Evolutionary conservation across 1,284 basidiomycete species (phyloP), one percentile per base, ranked within the genome.

Genomic region (Sanghuangporus sanghuang): DNA sequence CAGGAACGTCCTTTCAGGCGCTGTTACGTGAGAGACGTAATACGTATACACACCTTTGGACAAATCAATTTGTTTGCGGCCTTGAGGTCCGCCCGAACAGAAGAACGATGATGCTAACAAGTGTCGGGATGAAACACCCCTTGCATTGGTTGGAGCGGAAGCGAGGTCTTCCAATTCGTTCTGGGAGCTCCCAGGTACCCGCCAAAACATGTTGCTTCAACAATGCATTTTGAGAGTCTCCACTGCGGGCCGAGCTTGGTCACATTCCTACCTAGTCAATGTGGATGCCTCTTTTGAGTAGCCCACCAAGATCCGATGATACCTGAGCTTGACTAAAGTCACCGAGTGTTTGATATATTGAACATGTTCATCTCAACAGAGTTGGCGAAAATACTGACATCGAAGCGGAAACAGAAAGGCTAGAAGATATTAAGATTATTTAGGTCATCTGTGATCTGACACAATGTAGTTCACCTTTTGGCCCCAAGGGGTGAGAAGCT

Each of bases 1-100:
- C 54, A 76, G 73, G 65, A 3, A 67, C 71, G 52, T 53, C 52
- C 23, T 2, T 11, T 12, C n/a, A 27, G 9, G 32, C 32, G 52
- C 32, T 12, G 52, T 53, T 53, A 7, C 12, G 52, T 14, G 32
- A 12, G 52, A 36, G 7, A 35, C 16, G 9, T 9, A 12, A 36
- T 1, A 35, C 16, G 9, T 9, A 12, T 32, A 49, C n/a, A 49
- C 21, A 21, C 40, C n/a, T 11, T 42, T 3, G 11, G 32, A 14
- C 52, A 18, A 53, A 53, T 53, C 52, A 23, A 23, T 27, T 53
- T 16, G n/a, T 7, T 12, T 18, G 52, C 23, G 50, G 9, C 21
- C 40, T 2, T 16, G 40, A 9, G 40, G 27, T 27, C 50, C 8
- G 21, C 0, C 52, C 21, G 21, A 21, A 35, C 52, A 42, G 40